Evolutionary conservation across 805 yeast genomes (phyloP).

Genomic region (Wickerhamia fluorescens): DNA sequence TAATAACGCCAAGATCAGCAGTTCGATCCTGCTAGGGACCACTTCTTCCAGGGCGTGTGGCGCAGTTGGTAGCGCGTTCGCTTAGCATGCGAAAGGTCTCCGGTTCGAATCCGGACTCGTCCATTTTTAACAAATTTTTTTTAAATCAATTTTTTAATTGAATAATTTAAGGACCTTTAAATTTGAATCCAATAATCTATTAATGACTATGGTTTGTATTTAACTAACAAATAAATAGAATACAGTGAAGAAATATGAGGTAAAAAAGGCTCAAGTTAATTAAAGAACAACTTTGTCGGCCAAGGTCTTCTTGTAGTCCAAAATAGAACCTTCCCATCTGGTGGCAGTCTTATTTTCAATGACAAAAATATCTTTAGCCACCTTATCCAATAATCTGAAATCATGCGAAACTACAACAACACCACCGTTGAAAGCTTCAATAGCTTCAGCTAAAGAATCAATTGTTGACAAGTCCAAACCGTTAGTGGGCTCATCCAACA

Average conservation of each 20-base stretch:
- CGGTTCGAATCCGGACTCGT: slow-evolving; percentile 75
- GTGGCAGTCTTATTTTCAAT: slow-evolving; percentile 95
- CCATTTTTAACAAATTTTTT: slow-evolving; percentile 38
- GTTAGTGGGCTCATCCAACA: slow-evolving; percentile 99
- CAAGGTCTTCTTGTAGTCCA: slow-evolving; percentile 88
- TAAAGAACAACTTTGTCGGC: slow-evolving; percentile 80
- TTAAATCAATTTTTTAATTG: not conserved
- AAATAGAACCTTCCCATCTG: slow-evolving; percentile 89
- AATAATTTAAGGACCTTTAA: too few species aligned
- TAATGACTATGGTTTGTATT: slow-evolving; percentile 1
- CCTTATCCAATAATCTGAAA: slow-evolving; percentile 94
- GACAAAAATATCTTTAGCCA: slow-evolving; percentile 95
- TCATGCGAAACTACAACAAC: slow-evolving; percentile 98
- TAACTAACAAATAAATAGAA: slow-evolving; percentile 2
- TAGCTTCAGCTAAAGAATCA: slow-evolving; percentile 96
- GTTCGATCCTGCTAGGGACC: slow-evolving; percentile 36
- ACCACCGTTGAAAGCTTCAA: slow-evolving; percentile 93
- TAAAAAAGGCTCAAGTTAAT: too few species aligned
- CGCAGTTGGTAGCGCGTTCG: slow-evolving; percentile 81
- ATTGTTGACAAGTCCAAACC: slow-evolving; percentile 98
- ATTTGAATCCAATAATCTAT: not conserved
- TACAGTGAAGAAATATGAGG: too few species aligned
- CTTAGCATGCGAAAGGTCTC: slow-evolving; percentile 77
- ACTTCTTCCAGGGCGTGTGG: slow-evolving; percentile 54
- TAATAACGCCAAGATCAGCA: slow-evolving; percentile 47